Evolutionary conservation across 73 alveolate species (phyloP).

Genomic region (Paramecium pentaurelia): DNA sequence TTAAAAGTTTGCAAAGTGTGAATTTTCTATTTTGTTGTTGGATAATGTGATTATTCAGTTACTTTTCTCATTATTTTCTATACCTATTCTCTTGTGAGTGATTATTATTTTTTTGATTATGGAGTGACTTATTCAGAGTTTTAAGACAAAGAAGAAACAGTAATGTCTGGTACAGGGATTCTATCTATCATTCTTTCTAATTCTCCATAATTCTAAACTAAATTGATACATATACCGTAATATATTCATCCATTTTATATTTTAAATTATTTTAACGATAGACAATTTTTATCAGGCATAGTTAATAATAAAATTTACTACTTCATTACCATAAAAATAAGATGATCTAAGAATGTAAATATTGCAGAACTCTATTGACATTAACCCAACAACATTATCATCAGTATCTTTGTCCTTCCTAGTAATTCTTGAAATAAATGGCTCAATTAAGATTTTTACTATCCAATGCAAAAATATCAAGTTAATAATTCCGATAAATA

Average conservation of each 20-base stretch:
- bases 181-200: constrained; percentile 23
- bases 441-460: constrained; percentile 64
- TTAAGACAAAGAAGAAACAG: constrained; percentile 32
- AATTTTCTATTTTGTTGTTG: not conserved
- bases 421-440: constrained; percentile 69
- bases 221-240: not conserved
- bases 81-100: not conserved
- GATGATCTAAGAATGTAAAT: not conserved
- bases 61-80: not conserved
- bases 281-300: not conserved
- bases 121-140: constrained; percentile 1
- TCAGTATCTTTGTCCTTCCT: constrained; percentile 83
- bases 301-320: not conserved
- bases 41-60: not conserved
- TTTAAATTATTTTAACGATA: not conserved
- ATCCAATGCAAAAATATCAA: not conserved
- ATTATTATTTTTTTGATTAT: not conserved
- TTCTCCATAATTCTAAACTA: constrained; percentile 31
- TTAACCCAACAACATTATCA: not conserved
- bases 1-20: not conserved
- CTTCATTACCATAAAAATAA: not conserved
- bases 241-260: constrained; percentile 14
- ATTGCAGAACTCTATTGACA: not conserved
- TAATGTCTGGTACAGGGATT: constrained; percentile 14
- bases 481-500: not conserved